A percentile compares a stretch with the other conserved stretches of the same genome.
Conservation (phyloP, 1,284 basidiomycete species). For the Erythrobasidium hasegawianum region DNA sequence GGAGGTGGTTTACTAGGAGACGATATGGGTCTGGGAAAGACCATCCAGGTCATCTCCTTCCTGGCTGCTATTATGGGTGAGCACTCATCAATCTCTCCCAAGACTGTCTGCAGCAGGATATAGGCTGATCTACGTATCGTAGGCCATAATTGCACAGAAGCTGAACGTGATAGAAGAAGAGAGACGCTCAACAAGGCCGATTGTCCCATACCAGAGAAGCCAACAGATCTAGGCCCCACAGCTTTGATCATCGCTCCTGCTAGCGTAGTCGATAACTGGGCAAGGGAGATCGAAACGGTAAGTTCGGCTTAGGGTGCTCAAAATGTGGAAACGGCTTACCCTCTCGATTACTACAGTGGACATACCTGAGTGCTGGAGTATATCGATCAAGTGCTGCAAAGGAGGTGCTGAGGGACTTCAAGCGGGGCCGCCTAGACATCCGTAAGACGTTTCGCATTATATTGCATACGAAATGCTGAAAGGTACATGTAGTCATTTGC, state of each 20-base stretch:
- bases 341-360: no score
- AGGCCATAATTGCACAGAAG: slow-evolving; percentile 25
- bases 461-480: no score
- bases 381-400: slow-evolving; percentile 32
- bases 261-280: slow-evolving; percentile 75
- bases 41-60: slow-evolving; percentile 80
- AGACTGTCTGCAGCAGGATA: no score
- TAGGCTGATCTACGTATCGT: slow-evolving; percentile 19
- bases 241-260: slow-evolving; percentile 72
- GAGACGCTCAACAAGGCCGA: slow-evolving; percentile 10
- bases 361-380: slow-evolving; percentile 31
- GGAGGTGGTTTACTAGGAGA: slow-evolving; percentile 74
- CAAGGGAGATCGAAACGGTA: slow-evolving; percentile 64
- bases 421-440: slow-evolving; percentile 56
- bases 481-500: slow-evolving; percentile 70
- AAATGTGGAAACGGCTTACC: no score
- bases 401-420: slow-evolving; percentile 62
- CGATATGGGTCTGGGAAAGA: slow-evolving; percentile 80
- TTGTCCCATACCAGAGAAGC: slow-evolving; percentile 1
- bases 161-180: slow-evolving; percentile 6
- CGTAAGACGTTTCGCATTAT: no score
- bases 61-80: slow-evolving; percentile 71
- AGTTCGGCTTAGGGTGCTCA: no score
- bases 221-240: slow-evolving; percentile 58
- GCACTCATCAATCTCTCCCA: no score